Percentiles rank a stretch among this genome's conserved stretches.
phyloP scores from a whole-genome alignment of 305 asterid genomes.

The Solanum hybrid region DNA sequence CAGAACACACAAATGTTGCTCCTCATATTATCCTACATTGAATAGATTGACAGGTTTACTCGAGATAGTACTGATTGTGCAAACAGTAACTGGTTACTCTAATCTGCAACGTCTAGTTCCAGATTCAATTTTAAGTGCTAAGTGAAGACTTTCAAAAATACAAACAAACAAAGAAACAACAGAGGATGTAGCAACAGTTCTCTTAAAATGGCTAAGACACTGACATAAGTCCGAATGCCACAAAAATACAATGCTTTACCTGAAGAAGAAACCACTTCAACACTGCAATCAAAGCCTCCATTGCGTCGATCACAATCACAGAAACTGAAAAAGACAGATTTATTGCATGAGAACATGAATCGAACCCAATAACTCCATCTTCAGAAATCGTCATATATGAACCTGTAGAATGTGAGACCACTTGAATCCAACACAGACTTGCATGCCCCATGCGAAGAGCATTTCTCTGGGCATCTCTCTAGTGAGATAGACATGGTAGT shows the following conservation, averaged over 20 bases:
- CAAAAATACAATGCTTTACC: conserved; percentile 30
- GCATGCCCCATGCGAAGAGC: conserved; percentile 79
- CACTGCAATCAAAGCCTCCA: conserved; percentile 93
- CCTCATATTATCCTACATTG: neutral
- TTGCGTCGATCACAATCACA: conserved; percentile 79
- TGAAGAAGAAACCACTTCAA: conserved; percentile 70
- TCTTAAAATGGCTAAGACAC: neutral
- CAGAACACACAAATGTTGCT: conserved; percentile 3
- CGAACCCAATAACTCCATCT: conserved; percentile 1
- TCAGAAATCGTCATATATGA: neutral
- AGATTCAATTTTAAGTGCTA: neutral
- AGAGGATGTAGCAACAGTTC: conserved; percentile 1
- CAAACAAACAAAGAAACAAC: neutral
- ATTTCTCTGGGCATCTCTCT: conserved; percentile 83
- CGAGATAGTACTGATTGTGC: neutral
- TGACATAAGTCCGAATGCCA: neutral
- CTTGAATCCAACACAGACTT: conserved; percentile 53
- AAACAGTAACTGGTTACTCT: neutral
- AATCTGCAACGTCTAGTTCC: neutral
- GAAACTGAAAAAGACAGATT: conserved; percentile 39
- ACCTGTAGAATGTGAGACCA: conserved; percentile 83
- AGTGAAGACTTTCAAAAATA: neutral
- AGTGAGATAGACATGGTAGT: conserved; percentile 59
- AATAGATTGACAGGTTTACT: neutral
- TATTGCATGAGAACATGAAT: neutral